Percentiles rank a stretch among this genome's conserved stretches.
phyloP scores from a whole-genome alignment of 1,284 basidiomycete species.

The Irpex sp. region DNA sequence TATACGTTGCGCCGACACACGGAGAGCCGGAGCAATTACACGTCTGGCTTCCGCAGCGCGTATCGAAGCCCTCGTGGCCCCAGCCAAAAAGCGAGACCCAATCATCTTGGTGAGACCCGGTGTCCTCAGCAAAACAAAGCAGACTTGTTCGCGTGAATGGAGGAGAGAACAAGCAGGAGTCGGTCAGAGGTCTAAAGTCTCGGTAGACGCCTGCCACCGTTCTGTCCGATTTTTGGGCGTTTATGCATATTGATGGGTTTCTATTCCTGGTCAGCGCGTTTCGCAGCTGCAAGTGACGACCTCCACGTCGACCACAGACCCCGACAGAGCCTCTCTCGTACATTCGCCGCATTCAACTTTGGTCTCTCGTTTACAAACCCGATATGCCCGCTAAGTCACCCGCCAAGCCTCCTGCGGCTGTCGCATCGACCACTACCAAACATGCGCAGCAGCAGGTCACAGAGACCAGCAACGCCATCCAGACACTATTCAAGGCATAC shows the following conservation, averaged over 20 bases:
- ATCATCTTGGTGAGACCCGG: background rate
- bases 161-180: background rate
- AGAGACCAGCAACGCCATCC: constrained; percentile 36
- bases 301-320: constrained; percentile 1
- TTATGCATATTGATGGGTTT: constrained; percentile 1
- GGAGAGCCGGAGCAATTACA: constrained; percentile 3
- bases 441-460: constrained; percentile 22
- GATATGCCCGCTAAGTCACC: constrained; percentile 21
- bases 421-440: constrained; percentile 31
- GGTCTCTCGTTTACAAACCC: background rate
- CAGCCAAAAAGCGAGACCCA: background rate
- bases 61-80: background rate
- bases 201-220: background rate
- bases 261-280: background rate
- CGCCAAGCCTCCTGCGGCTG: constrained; percentile 19
- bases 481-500: constrained; percentile 78
- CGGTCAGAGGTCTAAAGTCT: background rate
- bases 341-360: background rate
- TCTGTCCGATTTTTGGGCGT: constrained; percentile 1
- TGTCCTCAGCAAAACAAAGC: background rate
- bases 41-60: background rate
- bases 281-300: background rate
- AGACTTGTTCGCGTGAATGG: background rate
- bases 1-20: constrained; percentile 17
- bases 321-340: background rate